These are phyloP conservation scores for Porcisia hertigi DNA, from an alignment of 208 protist genomes.

Conservation along the genomic window DNA sequence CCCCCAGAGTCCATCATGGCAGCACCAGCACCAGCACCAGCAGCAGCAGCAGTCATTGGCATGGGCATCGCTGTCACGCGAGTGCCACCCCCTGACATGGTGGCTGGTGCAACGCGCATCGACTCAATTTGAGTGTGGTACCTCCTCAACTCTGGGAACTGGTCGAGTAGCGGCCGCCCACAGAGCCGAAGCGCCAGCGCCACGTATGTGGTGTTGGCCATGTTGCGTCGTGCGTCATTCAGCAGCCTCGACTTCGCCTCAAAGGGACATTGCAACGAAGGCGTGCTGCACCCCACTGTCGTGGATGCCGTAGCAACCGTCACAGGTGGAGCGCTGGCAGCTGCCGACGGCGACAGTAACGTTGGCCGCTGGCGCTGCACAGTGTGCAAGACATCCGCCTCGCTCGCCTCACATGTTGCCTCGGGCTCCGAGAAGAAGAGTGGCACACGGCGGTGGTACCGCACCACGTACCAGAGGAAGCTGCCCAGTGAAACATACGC, in stretches of 20 bases:
- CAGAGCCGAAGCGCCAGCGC: conserved; percentile 36
- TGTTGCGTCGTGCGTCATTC: conserved; percentile 31
- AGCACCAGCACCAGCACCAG: not conserved
- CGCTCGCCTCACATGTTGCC: conserved; percentile 3
- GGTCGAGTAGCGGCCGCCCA: conserved; percentile 35
- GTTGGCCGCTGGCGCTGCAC: not conserved
- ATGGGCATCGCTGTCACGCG: conserved; percentile 9
- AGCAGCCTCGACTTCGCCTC: conserved; percentile 10
- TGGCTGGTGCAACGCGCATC: conserved; percentile 19
- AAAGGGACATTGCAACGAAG: not conserved
- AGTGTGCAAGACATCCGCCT: not conserved
- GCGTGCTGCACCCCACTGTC: not conserved
- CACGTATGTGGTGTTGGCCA: conserved; percentile 41
- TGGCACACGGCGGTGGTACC: conserved; percentile 12
- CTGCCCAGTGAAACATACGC: conserved; percentile 33
- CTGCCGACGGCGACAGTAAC: not conserved
- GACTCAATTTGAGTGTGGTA: conserved; percentile 20
- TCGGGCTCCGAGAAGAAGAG: conserved; percentile 24
- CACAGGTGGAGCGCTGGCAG: not conserved
- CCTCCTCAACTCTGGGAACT: conserved; percentile 33
- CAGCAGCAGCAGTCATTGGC: not conserved
- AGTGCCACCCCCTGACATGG: conserved; percentile 3
- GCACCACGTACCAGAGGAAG: conserved; percentile 30
- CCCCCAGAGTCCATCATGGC: not conserved
- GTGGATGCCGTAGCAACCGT: not conserved